Evolutionary conservation across 176 grass and related monocot species (phyloP), one percentile per base, ranked within the genome.

Genomic region (Secale cereale): DNA sequence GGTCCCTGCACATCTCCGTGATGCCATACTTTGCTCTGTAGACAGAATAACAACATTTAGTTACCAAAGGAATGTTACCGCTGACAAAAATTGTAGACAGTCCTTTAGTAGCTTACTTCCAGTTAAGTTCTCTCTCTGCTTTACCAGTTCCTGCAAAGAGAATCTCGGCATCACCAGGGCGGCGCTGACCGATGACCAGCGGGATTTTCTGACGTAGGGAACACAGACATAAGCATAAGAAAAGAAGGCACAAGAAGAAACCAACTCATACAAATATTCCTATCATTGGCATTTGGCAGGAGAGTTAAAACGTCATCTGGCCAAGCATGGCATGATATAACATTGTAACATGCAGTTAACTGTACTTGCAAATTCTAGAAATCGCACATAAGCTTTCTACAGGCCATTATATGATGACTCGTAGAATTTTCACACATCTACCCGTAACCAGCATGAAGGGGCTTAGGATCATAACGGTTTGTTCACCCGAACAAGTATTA

Each of bases 101-200:
- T 57, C 3, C 15, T 46, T 60, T 67, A 62, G 52, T 40, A 30
- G 46, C 94, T 90, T 94, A 98, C 96, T 89, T 98, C 96, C 96
- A 98, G 27, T 94, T 86, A 59, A 98, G 82, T 68, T 98, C 91
- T 64, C 88, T 89, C 74, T 98, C 96, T 52, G 96, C 96, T 95
- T 98, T 98, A 28, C 83, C 85, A 52, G 93, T 90, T 62, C 89
- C 85, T 23, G 93, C 88, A 80, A 94, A 95, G 52, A 98, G 93
- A 82, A 95, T 87, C 85, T 93, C 96, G n/a, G 93, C 91, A 85
- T 98, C 96, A 61, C 96, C 96, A 59, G 91, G 87, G 26, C 96
- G 91, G 4, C 91, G 88, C 76, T 83, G 89, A 90, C 92, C 89
- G 23, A 95, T 93, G 17, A 91, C 69, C 91, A 95, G 43, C 52